Percentiles rank a stretch among this genome's conserved stretches.
Conservation (phyloP, 2,329 filamentous ascomycete species). For the Venturia carpophila region DNA sequence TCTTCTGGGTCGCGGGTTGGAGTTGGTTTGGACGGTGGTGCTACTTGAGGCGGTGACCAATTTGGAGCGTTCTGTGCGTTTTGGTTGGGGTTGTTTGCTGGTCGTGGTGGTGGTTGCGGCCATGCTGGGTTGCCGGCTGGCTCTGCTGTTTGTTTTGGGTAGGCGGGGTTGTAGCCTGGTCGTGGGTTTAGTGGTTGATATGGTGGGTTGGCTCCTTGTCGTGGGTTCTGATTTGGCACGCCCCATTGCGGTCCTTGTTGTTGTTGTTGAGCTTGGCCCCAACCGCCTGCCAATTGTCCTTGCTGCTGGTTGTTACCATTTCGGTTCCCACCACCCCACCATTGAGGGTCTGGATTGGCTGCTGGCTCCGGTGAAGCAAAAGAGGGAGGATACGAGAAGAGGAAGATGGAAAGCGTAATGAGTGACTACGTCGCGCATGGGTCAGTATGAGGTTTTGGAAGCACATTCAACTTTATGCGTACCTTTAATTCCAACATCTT, state of each 20-base stretch:
- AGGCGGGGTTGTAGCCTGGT: not conserved
- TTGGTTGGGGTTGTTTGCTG: not conserved
- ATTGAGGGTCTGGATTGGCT: not conserved
- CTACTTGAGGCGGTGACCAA: not conserved
- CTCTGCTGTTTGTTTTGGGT: not conserved
- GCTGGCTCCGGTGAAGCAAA: not conserved
- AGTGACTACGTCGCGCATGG: not conserved
- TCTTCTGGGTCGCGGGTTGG: slow-evolving; percentile 7
- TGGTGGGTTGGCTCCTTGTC: not conserved
- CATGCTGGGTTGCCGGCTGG: not conserved
- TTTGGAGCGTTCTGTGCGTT: not conserved
- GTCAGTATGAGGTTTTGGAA: not conserved
- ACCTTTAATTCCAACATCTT: slow-evolving; percentile 13
- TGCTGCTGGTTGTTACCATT: not conserved
- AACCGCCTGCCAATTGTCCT: not conserved
- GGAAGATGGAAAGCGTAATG: slow-evolving; percentile 11
- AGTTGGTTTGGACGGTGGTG: not conserved
- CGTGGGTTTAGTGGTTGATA: slow-evolving; percentile 1
- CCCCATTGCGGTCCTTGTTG: not conserved
- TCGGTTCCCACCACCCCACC: not conserved
- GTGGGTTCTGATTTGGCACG: not conserved
- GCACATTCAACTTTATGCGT: not conserved
- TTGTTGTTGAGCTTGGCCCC: not conserved
- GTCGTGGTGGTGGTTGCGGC: not conserved
- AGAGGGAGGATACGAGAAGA: slow-evolving; percentile 8